phyloP scores from a whole-genome alignment of 805 yeast genomes.

The Lipomyces oligophaga region DNA sequence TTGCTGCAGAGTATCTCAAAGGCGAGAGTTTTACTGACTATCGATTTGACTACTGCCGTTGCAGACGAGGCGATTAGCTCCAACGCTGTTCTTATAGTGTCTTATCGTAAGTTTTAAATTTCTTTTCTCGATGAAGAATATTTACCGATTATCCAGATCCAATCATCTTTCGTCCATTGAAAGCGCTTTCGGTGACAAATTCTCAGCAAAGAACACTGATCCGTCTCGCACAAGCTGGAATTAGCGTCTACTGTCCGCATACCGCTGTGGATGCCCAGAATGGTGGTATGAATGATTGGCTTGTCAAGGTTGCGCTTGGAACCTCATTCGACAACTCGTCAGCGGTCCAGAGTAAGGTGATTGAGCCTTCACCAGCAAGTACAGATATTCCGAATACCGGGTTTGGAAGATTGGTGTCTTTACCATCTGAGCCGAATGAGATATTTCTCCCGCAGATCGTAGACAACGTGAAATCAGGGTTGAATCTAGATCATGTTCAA shows the following conservation, averaged over 20 bases:
- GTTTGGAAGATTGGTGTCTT: slow-evolving; percentile 45
- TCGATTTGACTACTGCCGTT: slow-evolving; percentile 80
- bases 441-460: slow-evolving; percentile 6
- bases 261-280: slow-evolving; percentile 90
- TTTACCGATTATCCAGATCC: slow-evolving; percentile 49
- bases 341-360: slow-evolving; percentile 38
- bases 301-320: slow-evolving; percentile 56
- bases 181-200: slow-evolving; percentile 59
- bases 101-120: slow-evolving; percentile 57
- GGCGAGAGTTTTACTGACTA: slow-evolving; percentile 58
- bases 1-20: slow-evolving; percentile 19
- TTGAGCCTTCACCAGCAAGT: slow-evolving; percentile 74
- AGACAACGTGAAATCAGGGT: slow-evolving; percentile 30
- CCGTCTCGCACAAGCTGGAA: slow-evolving; percentile 66
- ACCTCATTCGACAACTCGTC: slow-evolving; percentile 1
- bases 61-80: slow-evolving; percentile 73
- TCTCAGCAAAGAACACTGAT: slow-evolving; percentile 81
- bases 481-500: slow-evolving; percentile 57
- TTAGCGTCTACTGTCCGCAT: slow-evolving; percentile 91
- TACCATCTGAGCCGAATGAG: slow-evolving; percentile 46
- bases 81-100: slow-evolving; percentile 56
- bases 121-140: not conserved
- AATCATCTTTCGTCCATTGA: slow-evolving; percentile 85
- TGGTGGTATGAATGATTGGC: slow-evolving; percentile 95
- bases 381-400: slow-evolving; percentile 33